phyloP scores from a whole-genome alignment of 2,329 filamentous ascomycete genomes.

The Triangularia setosa region DNA sequence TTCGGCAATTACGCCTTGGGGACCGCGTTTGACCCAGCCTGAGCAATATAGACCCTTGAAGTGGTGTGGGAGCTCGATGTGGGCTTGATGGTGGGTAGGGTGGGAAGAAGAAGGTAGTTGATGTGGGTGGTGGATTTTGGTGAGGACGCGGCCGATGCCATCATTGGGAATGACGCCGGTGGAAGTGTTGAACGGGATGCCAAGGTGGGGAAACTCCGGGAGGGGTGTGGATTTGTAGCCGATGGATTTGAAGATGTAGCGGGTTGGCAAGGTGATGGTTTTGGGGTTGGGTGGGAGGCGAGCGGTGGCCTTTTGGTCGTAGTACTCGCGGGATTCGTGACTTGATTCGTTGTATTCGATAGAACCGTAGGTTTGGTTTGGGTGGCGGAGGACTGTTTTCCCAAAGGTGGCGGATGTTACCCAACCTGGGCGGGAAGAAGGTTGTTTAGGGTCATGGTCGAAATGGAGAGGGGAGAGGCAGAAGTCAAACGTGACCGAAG shows the following conservation, averaged over 20 bases:
- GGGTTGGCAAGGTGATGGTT: slow-evolving; percentile 45
- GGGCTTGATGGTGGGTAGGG: not conserved
- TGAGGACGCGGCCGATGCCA: slow-evolving; percentile 65
- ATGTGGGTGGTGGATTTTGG: not conserved
- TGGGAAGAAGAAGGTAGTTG: not conserved
- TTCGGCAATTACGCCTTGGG: slow-evolving; percentile 90
- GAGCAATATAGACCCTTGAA: slow-evolving; percentile 81
- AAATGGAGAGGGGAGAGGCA: slow-evolving; percentile 76
- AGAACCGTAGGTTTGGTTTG: slow-evolving; percentile 51
- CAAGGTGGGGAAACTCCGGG: slow-evolving; percentile 67
- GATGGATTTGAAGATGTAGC: slow-evolving; percentile 80
- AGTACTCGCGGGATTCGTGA: slow-evolving; percentile 48
- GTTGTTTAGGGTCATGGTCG: slow-evolving; percentile 6
- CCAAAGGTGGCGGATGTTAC: not conserved
- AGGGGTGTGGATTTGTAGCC: slow-evolving; percentile 84
- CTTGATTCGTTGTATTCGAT: not conserved
- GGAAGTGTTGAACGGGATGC: slow-evolving; percentile 71
- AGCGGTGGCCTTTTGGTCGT: slow-evolving; percentile 49
- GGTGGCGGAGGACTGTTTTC: slow-evolving; percentile 55
- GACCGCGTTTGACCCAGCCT: slow-evolving; percentile 93
- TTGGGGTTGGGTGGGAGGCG: slow-evolving; percentile 46
- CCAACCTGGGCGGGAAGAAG: slow-evolving; percentile 33
- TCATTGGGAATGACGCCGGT: slow-evolving; percentile 82
- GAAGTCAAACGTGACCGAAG: slow-evolving; percentile 64
- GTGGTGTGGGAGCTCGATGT: slow-evolving; percentile 24